Conservation (phyloP, 129 eudicot genomes). For the Tagetes erecta region DNA sequence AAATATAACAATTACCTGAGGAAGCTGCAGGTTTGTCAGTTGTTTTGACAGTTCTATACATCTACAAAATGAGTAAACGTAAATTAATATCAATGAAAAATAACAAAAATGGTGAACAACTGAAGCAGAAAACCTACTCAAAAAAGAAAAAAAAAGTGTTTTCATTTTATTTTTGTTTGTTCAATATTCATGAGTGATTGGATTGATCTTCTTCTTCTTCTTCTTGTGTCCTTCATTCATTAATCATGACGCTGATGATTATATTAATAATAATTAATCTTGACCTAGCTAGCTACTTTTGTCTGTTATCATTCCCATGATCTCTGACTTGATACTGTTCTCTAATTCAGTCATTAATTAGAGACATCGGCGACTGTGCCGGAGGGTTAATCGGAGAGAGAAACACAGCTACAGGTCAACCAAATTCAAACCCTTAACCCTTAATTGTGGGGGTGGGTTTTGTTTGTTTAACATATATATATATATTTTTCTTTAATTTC, state of each 20-base stretch:
- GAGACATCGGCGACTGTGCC: slow-evolving; percentile 89
- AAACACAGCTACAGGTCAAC: slow-evolving; percentile 27
- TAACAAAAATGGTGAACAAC: not conserved
- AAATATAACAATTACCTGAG: slow-evolving; percentile 54
- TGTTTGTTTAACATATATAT: not conserved
- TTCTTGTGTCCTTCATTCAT: slow-evolving; percentile 22
- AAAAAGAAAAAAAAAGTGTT: slow-evolving; percentile 1
- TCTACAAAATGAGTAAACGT: slow-evolving; percentile 44
- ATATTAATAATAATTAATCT: slow-evolving; percentile 67
- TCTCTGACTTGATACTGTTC: slow-evolving; percentile 38
- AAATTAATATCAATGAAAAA: slow-evolving; percentile 13
- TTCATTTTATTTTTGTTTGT: slow-evolving; percentile 13
- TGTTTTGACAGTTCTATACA: slow-evolving; percentile 88
- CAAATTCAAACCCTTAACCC: not conserved
- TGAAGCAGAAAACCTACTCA: slow-evolving; percentile 1
- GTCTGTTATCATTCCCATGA: slow-evolving; percentile 44
- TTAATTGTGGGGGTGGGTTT: too few relatives aligned
- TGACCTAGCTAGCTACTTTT: slow-evolving; percentile 50
- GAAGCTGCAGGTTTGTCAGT: slow-evolving; percentile 95
- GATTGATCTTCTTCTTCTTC: slow-evolving; percentile 28
- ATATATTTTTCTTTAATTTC: too few relatives aligned
- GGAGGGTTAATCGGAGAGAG: slow-evolving; percentile 64
- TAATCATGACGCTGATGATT: slow-evolving; percentile 80
- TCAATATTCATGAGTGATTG: slow-evolving; percentile 31
- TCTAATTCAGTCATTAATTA: slow-evolving; percentile 65